These are phyloP conservation scores for Cladosporium sp. DNA, from an alignment of 2,329 filamentous ascomycete genomes.

Conservation along the genomic window DNA sequence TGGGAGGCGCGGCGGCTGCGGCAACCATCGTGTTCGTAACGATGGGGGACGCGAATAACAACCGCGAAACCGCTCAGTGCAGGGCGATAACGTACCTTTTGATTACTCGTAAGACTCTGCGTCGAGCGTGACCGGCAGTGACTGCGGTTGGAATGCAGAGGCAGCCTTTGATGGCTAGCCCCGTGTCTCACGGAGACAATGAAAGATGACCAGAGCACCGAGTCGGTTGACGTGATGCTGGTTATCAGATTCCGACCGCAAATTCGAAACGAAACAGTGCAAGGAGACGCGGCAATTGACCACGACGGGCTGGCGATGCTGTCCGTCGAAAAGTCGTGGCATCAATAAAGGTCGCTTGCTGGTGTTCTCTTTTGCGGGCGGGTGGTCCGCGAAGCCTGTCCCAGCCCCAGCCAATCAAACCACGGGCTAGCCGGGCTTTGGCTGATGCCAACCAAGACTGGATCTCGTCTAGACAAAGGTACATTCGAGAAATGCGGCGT, in stretches of 20 bases:
- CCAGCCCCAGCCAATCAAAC: constrained; percentile 4
- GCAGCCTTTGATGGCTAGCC: constrained; percentile 11
- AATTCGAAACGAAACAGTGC: constrained; percentile 6
- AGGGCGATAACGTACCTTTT: background rate
- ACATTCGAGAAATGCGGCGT: background rate
- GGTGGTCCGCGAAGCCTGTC: background rate
- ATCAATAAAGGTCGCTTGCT: constrained; percentile 11
- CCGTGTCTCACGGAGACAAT: constrained; percentile 11
- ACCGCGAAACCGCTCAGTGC: background rate
- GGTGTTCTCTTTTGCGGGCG: constrained; percentile 7
- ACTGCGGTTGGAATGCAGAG: background rate
- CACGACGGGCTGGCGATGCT: constrained; percentile 3
- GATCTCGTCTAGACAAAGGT: background rate
- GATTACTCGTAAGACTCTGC: background rate
- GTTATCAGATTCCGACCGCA: background rate
- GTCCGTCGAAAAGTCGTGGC: constrained; percentile 8
- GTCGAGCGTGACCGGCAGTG: background rate
- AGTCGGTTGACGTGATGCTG: constrained; percentile 2
- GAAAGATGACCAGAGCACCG: constrained; percentile 6
- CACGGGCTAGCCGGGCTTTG: background rate
- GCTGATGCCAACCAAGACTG: background rate
- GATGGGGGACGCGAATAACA: background rate
- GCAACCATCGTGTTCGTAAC: constrained; percentile 1
- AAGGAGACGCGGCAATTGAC: constrained; percentile 6
- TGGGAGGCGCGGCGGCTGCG: constrained; percentile 10